phyloP scores from a whole-genome alignment of 108 stramenopile species.

The Pelagomonas calceolata region DNA sequence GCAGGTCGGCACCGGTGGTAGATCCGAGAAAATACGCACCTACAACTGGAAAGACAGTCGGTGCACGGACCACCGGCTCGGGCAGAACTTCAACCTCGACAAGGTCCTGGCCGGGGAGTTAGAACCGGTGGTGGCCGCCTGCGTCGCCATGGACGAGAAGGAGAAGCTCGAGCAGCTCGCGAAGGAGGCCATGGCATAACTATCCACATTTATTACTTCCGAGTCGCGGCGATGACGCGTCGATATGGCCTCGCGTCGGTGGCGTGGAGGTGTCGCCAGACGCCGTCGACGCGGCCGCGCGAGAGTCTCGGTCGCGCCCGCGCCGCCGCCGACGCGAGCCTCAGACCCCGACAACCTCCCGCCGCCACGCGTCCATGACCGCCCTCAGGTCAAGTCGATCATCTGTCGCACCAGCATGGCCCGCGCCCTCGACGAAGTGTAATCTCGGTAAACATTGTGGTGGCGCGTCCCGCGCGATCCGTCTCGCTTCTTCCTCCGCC shows the following conservation, averaged over 20 bases:
- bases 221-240: not conserved
- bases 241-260: too few species aligned
- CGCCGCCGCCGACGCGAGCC: too few species aligned
- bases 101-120: conserved; percentile 64
- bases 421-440: not conserved
- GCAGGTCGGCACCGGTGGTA: conserved; percentile 85
- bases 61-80: conserved; percentile 79
- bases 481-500: not conserved
- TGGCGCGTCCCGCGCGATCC: not conserved
- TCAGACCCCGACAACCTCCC: too few species aligned
- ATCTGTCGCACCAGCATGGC: not conserved
- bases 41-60: conserved; percentile 98
- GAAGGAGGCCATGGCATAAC: conserved; percentile 32
- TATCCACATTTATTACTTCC: not conserved
- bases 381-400: not conserved
- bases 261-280: too few species aligned
- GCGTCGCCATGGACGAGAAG: conserved; percentile 72
- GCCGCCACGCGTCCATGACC: not conserved
- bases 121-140: conserved; percentile 55
- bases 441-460: not conserved
- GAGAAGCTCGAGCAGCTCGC: conserved; percentile 47
- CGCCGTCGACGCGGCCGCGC: too few species aligned
- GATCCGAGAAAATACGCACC: conserved; percentile 88
- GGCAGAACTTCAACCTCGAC: conserved; percentile 65
- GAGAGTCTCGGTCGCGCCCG: too few species aligned